Conservation (phyloP, 2,329 filamentous ascomycete species). For the Bipolaris bicolor region DNA sequence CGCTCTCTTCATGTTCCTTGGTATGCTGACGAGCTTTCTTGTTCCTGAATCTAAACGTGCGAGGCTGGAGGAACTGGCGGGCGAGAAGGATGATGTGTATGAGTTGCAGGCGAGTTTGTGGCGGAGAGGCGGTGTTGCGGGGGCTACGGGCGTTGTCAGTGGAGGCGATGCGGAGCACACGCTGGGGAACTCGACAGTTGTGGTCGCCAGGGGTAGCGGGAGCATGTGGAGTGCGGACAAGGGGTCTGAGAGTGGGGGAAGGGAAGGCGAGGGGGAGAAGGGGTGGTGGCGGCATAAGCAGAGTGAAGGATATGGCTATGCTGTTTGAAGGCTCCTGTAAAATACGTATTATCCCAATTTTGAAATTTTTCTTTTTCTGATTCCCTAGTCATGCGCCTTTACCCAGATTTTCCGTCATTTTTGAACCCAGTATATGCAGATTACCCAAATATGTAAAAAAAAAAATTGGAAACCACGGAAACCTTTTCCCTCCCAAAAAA, state of each 20-base stretch:
- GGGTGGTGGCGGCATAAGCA: slow-evolving; percentile 32
- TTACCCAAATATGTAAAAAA: background rate
- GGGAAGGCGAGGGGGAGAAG: slow-evolving; percentile 22
- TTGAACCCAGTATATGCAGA: background rate
- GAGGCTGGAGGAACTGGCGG: slow-evolving; percentile 73
- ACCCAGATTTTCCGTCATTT: background rate
- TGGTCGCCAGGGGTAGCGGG: slow-evolving; percentile 17
- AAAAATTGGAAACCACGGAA: background rate
- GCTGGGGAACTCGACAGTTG: slow-evolving; percentile 2
- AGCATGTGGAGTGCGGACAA: slow-evolving; percentile 18
- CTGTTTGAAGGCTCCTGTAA: slow-evolving; percentile 7
- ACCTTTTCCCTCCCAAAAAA: background rate
- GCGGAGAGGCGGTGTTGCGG: slow-evolving; percentile 20
- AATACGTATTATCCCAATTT: background rate
- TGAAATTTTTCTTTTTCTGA: background rate
- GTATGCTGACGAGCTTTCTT: slow-evolving; percentile 71
- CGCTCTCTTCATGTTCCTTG: slow-evolving; percentile 79
- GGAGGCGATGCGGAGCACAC: background rate
- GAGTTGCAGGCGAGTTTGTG: slow-evolving; percentile 55
- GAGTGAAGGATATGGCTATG: slow-evolving; percentile 16
- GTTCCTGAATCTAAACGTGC: slow-evolving; percentile 78
- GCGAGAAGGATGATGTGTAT: slow-evolving; percentile 62
- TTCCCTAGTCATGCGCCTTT: too few relatives aligned
- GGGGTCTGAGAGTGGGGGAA: slow-evolving; percentile 17
- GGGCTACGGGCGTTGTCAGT: background rate